These are phyloP conservation scores for Blepharisma undulans DNA, from an alignment of 169 alveolate genomes.

Conservation along the genomic window DNA sequence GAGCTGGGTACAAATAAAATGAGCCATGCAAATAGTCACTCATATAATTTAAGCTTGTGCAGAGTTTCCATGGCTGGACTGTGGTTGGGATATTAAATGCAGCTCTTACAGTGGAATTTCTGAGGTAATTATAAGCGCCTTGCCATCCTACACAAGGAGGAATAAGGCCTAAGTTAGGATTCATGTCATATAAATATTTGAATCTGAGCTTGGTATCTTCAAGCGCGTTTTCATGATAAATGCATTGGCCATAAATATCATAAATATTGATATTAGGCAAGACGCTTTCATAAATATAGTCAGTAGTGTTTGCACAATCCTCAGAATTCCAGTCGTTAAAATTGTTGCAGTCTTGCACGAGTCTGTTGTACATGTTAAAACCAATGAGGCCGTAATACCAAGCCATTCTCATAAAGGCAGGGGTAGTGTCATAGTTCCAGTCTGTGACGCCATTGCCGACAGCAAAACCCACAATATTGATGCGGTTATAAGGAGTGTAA, in stretches of 20 bases:
- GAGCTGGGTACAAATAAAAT: constrained; percentile 43
- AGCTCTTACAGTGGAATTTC: constrained; percentile 58
- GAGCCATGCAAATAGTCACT: constrained; percentile 53
- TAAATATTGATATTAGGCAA: constrained; percentile 37
- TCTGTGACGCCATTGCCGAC: constrained; percentile 66
- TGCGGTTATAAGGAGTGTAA: constrained; percentile 6
- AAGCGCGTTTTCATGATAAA: neutral
- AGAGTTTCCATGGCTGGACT: constrained; percentile 41
- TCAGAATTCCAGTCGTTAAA: constrained; percentile 33
- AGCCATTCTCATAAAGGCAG: constrained; percentile 57
- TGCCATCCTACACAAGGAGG: constrained; percentile 32
- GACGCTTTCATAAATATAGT: neutral
- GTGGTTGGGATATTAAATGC: constrained; percentile 53
- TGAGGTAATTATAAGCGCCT: constrained; percentile 57
- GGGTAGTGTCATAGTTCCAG: constrained; percentile 55
- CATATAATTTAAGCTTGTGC: constrained; percentile 34
- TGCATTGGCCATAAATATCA: constrained; percentile 55
- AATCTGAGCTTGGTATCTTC: neutral
- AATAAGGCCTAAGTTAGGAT: neutral
- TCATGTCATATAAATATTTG: neutral
- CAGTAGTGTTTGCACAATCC: neutral
- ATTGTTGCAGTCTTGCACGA: constrained; percentile 44
- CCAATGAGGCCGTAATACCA: constrained; percentile 57
- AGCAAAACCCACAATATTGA: constrained; percentile 67
- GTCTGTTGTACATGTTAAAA: constrained; percentile 10